Base-by-base conservation (phyloP, 441 rosid genomes). In the Omphalea diandra region DNA sequence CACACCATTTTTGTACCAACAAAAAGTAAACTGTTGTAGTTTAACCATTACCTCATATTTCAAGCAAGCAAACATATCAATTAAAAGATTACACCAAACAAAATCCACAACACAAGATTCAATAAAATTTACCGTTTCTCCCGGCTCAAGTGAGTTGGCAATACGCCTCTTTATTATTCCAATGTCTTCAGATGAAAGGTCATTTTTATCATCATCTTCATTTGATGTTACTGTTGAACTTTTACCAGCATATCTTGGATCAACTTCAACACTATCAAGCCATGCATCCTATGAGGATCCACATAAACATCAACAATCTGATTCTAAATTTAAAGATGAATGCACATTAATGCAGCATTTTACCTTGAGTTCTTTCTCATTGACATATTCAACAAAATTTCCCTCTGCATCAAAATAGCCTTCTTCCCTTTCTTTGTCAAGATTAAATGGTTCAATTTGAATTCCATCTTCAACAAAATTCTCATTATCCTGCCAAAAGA, bases 321-420 rank as follows among this genome's bases (percentile, higher is more conserved):
- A 36, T 47, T 50, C 49, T 53, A 38, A 22, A 52, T 24, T 58
- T 43, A 49, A 63, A 40, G 32, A 29, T 47, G 14, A 64, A 70
- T 24, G 36, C n/a, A 60, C 27, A 32, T 61, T 17, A 60, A 49
- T 17, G 29, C 18, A 50, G 38, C 6, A 36, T 5, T 32, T 72
- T 75, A 93, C 99, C 97, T 89, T 89, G 77, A 81, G 72, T 77
- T 95, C 95, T 43, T 87, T 90, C 40, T 84, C 91, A 61, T 68
- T 67, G 68, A 88, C 87, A 82, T 93, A 95, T 75, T 95, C 97
- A 55, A 95, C 94, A 83, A 86, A 95, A 81, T 91, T 93, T 59
- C 98, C 99, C 5, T 83, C 77, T 2, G 75, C 91, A 80, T 95
- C 99, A 83, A 95, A 93, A 78, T 89, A 95, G 22, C 99, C 99